Evolutionary conservation across 2,329 filamentous ascomycete species (phyloP).

Genomic region (Septoria linicola): DNA sequence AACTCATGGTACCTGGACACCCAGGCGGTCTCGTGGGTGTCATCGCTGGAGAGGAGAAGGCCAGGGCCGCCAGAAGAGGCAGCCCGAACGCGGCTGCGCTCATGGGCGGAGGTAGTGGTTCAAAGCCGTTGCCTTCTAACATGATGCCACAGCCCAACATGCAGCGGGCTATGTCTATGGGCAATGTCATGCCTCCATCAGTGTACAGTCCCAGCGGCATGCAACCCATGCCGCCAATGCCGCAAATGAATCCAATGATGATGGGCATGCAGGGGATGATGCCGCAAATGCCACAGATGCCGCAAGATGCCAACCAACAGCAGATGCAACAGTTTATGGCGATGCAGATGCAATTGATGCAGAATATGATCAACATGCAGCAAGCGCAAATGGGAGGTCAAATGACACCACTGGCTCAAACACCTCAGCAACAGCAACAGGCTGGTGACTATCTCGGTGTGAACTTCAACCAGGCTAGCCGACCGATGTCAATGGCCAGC

Average conservation of each 20-base stretch:
- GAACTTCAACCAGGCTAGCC: conserved; percentile 22
- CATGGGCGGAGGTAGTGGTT: conserved; percentile 23
- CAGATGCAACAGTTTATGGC: conserved; percentile 42
- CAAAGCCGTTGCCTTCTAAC: conserved; percentile 34
- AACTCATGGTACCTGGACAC: conserved; percentile 43
- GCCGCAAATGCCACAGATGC: conserved; percentile 25
- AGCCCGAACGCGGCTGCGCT: conserved; percentile 61
- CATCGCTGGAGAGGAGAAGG: conserved; percentile 80
- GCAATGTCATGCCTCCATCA: conserved; percentile 31
- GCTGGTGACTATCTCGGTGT: conserved; percentile 30
- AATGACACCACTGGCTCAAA: conserved; percentile 17
- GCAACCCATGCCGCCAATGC: conserved; percentile 31
- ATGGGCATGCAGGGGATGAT: conserved; percentile 27
- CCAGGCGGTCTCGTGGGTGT: conserved; percentile 83
- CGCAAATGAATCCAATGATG: conserved; percentile 29
- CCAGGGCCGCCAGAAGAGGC: conserved; percentile 72
- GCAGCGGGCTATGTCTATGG: conserved; percentile 39
- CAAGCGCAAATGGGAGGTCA: conserved; percentile 31
- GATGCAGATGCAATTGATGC: conserved; percentile 43
- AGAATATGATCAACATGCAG: conserved; percentile 42
- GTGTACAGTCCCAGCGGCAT: conserved; percentile 30
- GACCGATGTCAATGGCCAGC: conserved; percentile 49
- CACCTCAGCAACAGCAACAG: conserved; percentile 21
- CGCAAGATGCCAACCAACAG: conserved; percentile 29
- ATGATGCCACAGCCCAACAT: conserved; percentile 33